Conservation (phyloP, 495 filamentous ascomycete genomes). For the Xylaria scruposa region DNA sequence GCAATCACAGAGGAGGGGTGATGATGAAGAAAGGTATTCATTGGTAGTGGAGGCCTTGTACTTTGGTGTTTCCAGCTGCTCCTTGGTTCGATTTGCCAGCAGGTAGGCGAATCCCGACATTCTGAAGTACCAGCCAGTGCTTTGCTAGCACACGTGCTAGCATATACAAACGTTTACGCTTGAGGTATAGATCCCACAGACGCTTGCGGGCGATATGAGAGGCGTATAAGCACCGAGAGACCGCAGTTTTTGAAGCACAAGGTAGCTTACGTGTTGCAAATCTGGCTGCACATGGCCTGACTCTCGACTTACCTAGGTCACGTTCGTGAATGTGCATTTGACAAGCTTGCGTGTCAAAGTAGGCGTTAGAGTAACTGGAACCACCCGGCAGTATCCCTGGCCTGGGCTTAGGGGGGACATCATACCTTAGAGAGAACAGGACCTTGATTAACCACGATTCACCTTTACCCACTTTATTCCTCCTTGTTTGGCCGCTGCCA, state of each 20-base stretch:
- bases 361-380: not conserved
- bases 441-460: not conserved
- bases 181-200: not conserved
- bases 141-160: not conserved
- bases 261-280: not conserved
- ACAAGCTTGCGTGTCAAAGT: not conserved
- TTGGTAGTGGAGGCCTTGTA: not conserved
- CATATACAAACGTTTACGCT: not conserved
- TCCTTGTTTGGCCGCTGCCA: not conserved
- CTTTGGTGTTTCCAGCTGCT: conserved; percentile 1
- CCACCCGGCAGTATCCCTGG: not conserved
- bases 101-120: not conserved
- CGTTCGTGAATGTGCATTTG: not conserved
- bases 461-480: conserved; percentile 1
- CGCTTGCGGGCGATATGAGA: not conserved
- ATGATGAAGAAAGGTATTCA: too few species aligned
- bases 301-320: not conserved
- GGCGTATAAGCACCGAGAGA: not conserved
- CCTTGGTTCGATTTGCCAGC: not conserved
- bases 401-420: not conserved
- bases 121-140: not conserved
- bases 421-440: not conserved
- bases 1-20: not conserved
- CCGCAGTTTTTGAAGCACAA: not conserved
- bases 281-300: conserved; percentile 6